phyloP scores from a whole-genome alignment of 495 filamentous ascomycete species.

The Xylaria grammica region DNA sequence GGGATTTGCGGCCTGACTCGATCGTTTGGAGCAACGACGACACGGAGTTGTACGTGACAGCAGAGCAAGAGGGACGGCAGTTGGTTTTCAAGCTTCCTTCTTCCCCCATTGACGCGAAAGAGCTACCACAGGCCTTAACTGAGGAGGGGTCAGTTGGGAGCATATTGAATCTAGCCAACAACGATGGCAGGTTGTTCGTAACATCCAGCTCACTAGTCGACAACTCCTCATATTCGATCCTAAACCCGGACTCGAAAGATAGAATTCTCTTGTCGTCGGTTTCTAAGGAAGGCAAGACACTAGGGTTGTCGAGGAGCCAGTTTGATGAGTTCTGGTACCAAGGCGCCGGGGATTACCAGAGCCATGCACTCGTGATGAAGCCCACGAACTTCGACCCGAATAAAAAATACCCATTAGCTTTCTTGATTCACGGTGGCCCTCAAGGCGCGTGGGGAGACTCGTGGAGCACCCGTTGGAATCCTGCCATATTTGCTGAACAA shows the following conservation, averaged over 20 bases:
- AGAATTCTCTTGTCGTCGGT: slow-evolving; percentile 64
- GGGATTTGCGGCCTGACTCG: slow-evolving; percentile 70
- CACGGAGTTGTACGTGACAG: slow-evolving; percentile 65
- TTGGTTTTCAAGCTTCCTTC: slow-evolving; percentile 68
- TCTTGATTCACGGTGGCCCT: slow-evolving; percentile 87
- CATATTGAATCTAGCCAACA: slow-evolving; percentile 55
- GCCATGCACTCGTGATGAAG: slow-evolving; percentile 83
- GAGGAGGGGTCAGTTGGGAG: slow-evolving; percentile 65
- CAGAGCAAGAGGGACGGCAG: slow-evolving; percentile 68
- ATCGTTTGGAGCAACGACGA: slow-evolving; percentile 72
- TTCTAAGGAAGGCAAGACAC: slow-evolving; percentile 68
- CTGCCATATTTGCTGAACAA: slow-evolving; percentile 87
- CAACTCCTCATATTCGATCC: slow-evolving; percentile 68
- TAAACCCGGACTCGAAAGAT: slow-evolving; percentile 57
- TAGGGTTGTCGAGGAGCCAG: slow-evolving; percentile 67
- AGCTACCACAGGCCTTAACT: slow-evolving; percentile 63
- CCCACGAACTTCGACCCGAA: slow-evolving; percentile 75
- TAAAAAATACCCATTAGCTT: slow-evolving; percentile 81
- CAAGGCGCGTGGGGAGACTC: slow-evolving; percentile 83
- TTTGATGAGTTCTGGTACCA: slow-evolving; percentile 75
- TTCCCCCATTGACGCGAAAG: slow-evolving; percentile 54
- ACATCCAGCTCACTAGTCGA: slow-evolving; percentile 71
- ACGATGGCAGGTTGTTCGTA: slow-evolving; percentile 62
- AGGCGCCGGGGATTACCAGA: slow-evolving; percentile 54
- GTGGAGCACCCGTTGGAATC: slow-evolving; percentile 93